Conservation (phyloP, 768 basidiomycete genomes). For the Baorangia bicolor region DNA sequence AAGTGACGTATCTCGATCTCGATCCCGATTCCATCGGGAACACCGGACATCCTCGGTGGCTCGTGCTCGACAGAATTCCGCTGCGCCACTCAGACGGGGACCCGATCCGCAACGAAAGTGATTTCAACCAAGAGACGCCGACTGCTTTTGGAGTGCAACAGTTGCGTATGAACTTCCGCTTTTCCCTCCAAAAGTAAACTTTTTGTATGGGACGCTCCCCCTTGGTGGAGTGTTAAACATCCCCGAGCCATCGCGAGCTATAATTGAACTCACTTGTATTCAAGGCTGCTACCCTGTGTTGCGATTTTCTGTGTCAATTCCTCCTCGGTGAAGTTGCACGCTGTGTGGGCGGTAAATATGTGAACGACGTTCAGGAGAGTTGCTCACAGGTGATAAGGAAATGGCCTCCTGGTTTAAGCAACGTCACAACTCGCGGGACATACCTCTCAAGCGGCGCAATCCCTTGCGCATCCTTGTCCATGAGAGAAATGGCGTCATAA, state of each 20-base stretch:
- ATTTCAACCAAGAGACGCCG: neutral
- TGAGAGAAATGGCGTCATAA: conserved; percentile 80
- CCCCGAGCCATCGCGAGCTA: neutral
- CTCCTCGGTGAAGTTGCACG: conserved; percentile 84
- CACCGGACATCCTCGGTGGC: neutral
- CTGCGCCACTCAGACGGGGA: neutral
- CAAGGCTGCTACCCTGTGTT: conserved; percentile 45
- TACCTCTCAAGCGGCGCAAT: conserved; percentile 56
- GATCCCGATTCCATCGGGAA: neutral
- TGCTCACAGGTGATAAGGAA: conserved; percentile 80
- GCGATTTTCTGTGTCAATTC: conserved; percentile 61
- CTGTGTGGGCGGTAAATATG: conserved; percentile 30
- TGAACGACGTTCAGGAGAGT: neutral
- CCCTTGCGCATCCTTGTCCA: conserved; percentile 54
- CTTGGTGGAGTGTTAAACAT: conserved; percentile 37
- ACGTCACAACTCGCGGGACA: conserved; percentile 50
- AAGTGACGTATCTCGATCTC: neutral
- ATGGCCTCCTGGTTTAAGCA: conserved; percentile 64
- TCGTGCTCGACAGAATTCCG: neutral
- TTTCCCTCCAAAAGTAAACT: conserved; percentile 74
- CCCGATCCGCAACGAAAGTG: neutral
- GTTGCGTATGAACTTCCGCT: conserved; percentile 69
- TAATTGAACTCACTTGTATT: conserved; percentile 56
- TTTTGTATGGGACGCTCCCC: conserved; percentile 70
- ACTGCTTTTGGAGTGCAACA: conserved; percentile 61